A percentile compares a stretch with the other conserved stretches of the same genome.
Evolutionary conservation across 1,139 yeast species (phyloP).

Genomic region (Geotrichum histeridarum): DNA sequence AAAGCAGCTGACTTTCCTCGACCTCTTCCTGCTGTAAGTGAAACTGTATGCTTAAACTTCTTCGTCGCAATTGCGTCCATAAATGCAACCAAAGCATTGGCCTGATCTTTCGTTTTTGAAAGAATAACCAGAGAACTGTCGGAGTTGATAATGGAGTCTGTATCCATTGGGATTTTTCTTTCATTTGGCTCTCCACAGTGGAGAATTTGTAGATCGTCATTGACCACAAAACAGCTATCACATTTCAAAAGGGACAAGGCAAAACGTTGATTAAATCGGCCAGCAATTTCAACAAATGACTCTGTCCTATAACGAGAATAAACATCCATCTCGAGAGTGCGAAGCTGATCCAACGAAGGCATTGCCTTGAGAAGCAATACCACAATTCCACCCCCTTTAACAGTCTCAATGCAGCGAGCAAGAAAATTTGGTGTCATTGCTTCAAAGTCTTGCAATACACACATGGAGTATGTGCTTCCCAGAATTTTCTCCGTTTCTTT

Average conservation of each 20-base stretch:
- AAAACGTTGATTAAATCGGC: constrained; percentile 92
- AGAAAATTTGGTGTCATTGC: constrained; percentile 91
- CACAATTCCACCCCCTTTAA: constrained; percentile 96
- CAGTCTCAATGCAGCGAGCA: constrained; percentile 96
- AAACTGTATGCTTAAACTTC: constrained; percentile 76
- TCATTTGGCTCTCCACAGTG: constrained; percentile 88
- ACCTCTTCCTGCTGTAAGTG: constrained; percentile 97
- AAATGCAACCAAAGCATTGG: constrained; percentile 87
- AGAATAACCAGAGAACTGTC: constrained; percentile 69
- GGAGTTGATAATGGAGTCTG: constrained; percentile 90
- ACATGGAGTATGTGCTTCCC: constrained; percentile 98
- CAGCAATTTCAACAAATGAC: constrained; percentile 94
- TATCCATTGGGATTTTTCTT: constrained; percentile 76
- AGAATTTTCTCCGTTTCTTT: constrained; percentile 94
- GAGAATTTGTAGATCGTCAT: constrained; percentile 89
- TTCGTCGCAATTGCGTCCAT: constrained; percentile 92
- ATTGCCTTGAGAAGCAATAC: constrained; percentile 83
- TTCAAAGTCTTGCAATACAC: constrained; percentile 93
- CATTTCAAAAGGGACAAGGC: constrained; percentile 80
- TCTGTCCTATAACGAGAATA: constrained; percentile 95
- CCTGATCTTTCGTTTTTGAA: constrained; percentile 88
- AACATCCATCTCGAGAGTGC: constrained; percentile 96
- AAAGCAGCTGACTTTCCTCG: constrained; percentile 98
- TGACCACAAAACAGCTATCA: constrained; percentile 84
- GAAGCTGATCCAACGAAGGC: constrained; percentile 90